Evolutionary conservation across 164 flowering plant genomes (phyloP), one percentile per base, ranked within the genome.

Genomic region (Paratinospora sagittata): DNA sequence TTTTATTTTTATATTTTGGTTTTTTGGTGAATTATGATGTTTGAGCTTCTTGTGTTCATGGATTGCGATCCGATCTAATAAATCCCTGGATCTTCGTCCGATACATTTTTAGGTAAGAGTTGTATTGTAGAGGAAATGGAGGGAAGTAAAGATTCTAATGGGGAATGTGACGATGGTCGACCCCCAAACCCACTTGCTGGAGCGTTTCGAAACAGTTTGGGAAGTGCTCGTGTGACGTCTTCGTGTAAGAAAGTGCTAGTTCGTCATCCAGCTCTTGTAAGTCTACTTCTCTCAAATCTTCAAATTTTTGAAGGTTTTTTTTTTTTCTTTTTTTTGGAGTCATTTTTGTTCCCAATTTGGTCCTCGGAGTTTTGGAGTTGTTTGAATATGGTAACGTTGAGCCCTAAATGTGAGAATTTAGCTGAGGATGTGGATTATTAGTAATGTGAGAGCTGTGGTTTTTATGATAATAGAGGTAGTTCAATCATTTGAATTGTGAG

Each of bases 201-300:
- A 14, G 79, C 83, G 30, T 77, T 74, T 73, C 68, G 77, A 49
- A 84, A 81, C 79, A 73, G 76, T 72, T 72, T 79, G 33, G 72
- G 72, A 63, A 55, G 62, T 30, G 70, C 80, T 11, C 72, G 55
- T 8, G 75, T 71, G 14, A 39, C 79, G 27, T 63, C 71, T 61
- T 70, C 82, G 8, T 73, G 80, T 45, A 88, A 77, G 77, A 88
- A 79, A 75, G 76, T 90, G 17, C 84, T 88, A 37, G 74, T 85
- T 79, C 87, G 96, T 8, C 91, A 86, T 67, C 81, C 81, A 0
- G 86, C 92, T 71, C 86, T 86, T 63, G 92, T 90, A 75, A 81
- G 85, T 75, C 23, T 63, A 5, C 62, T 16, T 52, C 16, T 10
- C 16, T 26, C 61, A 43, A 10, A 5, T 8, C 12, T 45, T n/a